phyloP scores from a whole-genome alignment of 2,329 filamentous ascomycete genomes.

The Aulographum hederae region DNA sequence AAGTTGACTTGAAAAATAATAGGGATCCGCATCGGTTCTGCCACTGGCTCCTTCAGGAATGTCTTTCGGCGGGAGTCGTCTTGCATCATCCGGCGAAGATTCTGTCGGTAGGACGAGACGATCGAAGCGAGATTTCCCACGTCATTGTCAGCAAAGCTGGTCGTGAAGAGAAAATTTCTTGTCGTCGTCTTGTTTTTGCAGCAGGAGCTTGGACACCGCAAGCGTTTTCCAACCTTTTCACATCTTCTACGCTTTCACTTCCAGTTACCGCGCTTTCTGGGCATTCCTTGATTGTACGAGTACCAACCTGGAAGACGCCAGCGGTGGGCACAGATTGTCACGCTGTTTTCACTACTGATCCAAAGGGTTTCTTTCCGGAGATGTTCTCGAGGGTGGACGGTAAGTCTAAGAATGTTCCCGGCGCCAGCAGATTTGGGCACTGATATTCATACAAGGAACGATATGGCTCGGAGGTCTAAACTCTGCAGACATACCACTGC shows the following conservation, averaged over 20 bases:
- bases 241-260: conserved; percentile 30
- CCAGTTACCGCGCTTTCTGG: conserved; percentile 47
- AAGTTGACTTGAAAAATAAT: conserved; percentile 43
- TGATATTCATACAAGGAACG: no score
- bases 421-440: no score
- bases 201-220: conserved; percentile 53
- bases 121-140: conserved; percentile 29
- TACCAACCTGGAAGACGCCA: conserved; percentile 32
- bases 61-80: conserved; percentile 39
- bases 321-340: conserved; percentile 35
- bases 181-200: conserved; percentile 45
- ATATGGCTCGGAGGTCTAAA: conserved; percentile 63
- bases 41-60: conserved; percentile 42
- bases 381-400: conserved; percentile 48
- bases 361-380: conserved; percentile 46
- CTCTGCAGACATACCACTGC: conserved; percentile 39
- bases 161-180: conserved; percentile 36
- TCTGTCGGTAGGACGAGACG: conserved; percentile 32
- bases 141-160: conserved; percentile 31
- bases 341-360: conserved; percentile 47
- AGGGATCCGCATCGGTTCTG: conserved; percentile 51
- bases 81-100: conserved; percentile 47
- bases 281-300: conserved; percentile 50
- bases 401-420: no score
- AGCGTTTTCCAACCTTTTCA: conserved; percentile 48